A percentile compares a stretch with the other conserved stretches of the same genome.
phyloP scores from a whole-genome alignment of 441 rosid genomes.

The Mallotus repandus region DNA sequence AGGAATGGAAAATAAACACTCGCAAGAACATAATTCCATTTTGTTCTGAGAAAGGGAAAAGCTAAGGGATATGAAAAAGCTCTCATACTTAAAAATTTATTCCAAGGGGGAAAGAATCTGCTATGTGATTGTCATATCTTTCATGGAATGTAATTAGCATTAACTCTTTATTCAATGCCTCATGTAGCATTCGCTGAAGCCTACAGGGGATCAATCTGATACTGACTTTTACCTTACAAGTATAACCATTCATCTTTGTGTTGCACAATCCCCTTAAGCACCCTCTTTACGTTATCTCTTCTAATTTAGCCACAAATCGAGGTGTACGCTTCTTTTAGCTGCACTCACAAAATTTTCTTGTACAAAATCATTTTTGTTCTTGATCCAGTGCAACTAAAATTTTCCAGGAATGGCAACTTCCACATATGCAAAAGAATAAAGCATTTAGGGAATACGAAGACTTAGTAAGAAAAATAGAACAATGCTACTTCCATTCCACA shows the following conservation, averaged over 20 bases:
- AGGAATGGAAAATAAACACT: background rate
- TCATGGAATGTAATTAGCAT: background rate
- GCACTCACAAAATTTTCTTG: background rate
- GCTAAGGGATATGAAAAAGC: background rate
- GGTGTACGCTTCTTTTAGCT: background rate
- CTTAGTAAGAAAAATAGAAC: too few relatives aligned
- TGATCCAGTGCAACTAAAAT: background rate
- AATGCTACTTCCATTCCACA: too few relatives aligned
- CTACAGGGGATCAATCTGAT: background rate
- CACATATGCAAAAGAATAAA: background rate
- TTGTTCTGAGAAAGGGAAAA: background rate
- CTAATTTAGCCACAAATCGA: background rate
- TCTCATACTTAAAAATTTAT: too few relatives aligned
- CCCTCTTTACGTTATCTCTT: background rate
- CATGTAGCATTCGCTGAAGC: background rate
- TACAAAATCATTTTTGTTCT: background rate
- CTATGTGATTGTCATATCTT: background rate
- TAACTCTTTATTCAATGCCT: background rate
- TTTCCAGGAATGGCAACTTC: background rate
- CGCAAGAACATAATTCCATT: background rate
- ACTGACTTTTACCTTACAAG: background rate
- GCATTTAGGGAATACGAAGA: background rate
- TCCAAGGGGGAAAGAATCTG: background rate
- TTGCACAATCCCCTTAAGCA: background rate
- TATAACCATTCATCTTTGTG: background rate